Conservation (phyloP, 2,329 filamentous ascomycete species). For the Fusarium agapanthi region DNA sequence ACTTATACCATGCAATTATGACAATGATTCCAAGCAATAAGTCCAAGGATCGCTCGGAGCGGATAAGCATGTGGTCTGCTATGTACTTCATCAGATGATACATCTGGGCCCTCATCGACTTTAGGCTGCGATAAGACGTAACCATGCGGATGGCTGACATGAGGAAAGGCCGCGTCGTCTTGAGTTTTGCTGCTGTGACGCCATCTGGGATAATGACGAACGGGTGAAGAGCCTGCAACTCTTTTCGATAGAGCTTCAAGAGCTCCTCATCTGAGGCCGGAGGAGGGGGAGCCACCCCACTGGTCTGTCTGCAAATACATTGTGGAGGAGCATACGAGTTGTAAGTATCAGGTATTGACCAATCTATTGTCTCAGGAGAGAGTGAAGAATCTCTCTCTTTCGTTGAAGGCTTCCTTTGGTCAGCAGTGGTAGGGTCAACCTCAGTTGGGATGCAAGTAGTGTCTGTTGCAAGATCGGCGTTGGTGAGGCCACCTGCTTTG, state of each 20-base stretch:
- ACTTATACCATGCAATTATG: slow-evolving; percentile 61
- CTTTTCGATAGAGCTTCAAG: slow-evolving; percentile 54
- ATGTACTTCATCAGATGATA: slow-evolving; percentile 57
- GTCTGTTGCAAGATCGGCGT: slow-evolving; percentile 34
- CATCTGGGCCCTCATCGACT: slow-evolving; percentile 60
- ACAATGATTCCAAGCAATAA: slow-evolving; percentile 59
- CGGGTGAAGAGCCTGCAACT: slow-evolving; percentile 55
- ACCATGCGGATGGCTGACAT: slow-evolving; percentile 61
- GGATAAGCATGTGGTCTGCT: slow-evolving; percentile 58
- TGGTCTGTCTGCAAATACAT: slow-evolving; percentile 57
- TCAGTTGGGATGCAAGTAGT: slow-evolving; percentile 43
- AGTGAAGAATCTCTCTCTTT: slow-evolving; percentile 20
- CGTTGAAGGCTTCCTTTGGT: slow-evolving; percentile 40
- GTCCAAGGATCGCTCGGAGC: slow-evolving; percentile 60
- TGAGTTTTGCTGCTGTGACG: slow-evolving; percentile 50
- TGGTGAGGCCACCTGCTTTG: slow-evolving; percentile 52
- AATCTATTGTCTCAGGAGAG: slow-evolving; percentile 29
- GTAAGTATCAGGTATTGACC: slow-evolving; percentile 53
- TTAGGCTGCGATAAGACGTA: slow-evolving; percentile 56
- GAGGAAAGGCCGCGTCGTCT: slow-evolving; percentile 55
- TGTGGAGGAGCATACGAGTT: slow-evolving; percentile 56
- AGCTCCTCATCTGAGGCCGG: slow-evolving; percentile 58
- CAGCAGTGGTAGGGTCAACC: slow-evolving; percentile 35
- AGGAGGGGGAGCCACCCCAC: slow-evolving; percentile 50
- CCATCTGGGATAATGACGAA: slow-evolving; percentile 56